These are phyloP conservation scores for Backusella parvicylindrica DNA, from an alignment of 192 early-diverging fungal species.

Conservation along the genomic window DNA sequence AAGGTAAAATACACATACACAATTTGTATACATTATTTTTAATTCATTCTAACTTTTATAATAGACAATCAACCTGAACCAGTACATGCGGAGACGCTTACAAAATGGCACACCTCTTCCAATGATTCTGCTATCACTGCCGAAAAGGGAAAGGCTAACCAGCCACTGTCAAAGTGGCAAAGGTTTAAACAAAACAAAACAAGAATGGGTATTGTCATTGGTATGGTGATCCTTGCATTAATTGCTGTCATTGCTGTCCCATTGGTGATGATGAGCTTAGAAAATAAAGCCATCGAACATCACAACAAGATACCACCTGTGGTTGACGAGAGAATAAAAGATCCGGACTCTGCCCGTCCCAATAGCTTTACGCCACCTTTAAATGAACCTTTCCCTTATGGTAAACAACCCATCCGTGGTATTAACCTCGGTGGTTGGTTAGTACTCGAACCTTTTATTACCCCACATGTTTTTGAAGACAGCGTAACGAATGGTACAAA, in stretches of 20 bases:
- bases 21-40: neutral
- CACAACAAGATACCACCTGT: neutral
- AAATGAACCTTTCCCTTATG: slow-evolving; percentile 39
- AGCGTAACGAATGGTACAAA: neutral
- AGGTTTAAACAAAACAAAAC: neutral
- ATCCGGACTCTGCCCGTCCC: slow-evolving; percentile 17
- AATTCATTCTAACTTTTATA: neutral
- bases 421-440: slow-evolving; percentile 73
- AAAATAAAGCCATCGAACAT: neutral
- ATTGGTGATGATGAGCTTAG: neutral
- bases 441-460: slow-evolving; percentile 60
- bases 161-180: neutral
- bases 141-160: neutral
- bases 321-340: neutral
- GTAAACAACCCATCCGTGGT: slow-evolving; percentile 48
- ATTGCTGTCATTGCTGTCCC: neutral
- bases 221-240: neutral
- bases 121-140: neutral
- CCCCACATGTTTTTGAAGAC: slow-evolving; percentile 46
- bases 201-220: neutral
- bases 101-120: neutral
- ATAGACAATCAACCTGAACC: neutral
- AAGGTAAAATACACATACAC: neutral
- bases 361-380: slow-evolving; percentile 42
- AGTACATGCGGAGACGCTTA: neutral